Conservation (phyloP, 768 basidiomycete genomes). For the Arthromyces matolae region DNA sequence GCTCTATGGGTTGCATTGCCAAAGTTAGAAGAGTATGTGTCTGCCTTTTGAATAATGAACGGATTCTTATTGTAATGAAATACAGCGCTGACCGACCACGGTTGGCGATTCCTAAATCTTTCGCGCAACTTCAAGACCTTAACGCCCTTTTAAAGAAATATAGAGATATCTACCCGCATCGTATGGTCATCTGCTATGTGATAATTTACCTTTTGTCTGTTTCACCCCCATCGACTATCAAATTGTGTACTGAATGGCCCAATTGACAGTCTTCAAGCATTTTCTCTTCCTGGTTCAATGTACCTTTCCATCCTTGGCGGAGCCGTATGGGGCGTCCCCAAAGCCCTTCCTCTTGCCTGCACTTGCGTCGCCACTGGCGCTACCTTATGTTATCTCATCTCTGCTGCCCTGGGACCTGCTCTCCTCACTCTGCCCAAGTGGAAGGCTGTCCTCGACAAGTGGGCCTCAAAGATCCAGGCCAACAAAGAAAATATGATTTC, state of each 20-base stretch:
- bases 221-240: constrained; percentile 7
- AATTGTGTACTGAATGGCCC: constrained; percentile 5
- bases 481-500: constrained; percentile 85
- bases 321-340: constrained; percentile 88
- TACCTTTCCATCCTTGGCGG: constrained; percentile 96
- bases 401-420: constrained; percentile 88
- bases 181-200: constrained; percentile 85
- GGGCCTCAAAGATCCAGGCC: constrained; percentile 72
- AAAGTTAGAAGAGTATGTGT: constrained; percentile 67
- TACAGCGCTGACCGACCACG: constrained; percentile 68
- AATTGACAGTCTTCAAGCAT: constrained; percentile 80
- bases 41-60: background rate
- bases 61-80: constrained; percentile 8
- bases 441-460: constrained; percentile 77
- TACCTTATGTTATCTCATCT: constrained; percentile 88
- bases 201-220: constrained; percentile 90
- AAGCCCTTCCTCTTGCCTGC: constrained; percentile 87
- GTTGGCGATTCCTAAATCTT: constrained; percentile 84
- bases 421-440: constrained; percentile 84
- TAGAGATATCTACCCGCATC: constrained; percentile 79
- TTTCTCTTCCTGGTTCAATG: constrained; percentile 96
- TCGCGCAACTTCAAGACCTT: constrained; percentile 79
- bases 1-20: constrained; percentile 82
- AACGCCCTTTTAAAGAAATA: constrained; percentile 90
- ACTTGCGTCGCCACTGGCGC: constrained; percentile 90